Conservation (phyloP, 2,329 filamentous ascomycete species). For the Aureobasidium sp. region DNA sequence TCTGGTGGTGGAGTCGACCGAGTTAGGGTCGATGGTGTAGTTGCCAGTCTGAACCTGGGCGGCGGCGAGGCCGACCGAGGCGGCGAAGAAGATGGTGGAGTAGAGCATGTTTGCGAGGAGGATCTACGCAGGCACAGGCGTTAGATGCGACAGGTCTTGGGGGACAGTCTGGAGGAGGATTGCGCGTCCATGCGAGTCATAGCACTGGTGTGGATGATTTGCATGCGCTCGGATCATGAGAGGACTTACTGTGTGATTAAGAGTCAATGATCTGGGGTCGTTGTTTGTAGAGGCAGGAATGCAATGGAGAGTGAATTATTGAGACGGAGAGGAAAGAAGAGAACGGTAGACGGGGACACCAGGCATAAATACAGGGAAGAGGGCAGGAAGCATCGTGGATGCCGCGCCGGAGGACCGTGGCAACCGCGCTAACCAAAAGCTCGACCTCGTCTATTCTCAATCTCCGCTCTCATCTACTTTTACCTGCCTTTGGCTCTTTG, state of each 20-base stretch:
- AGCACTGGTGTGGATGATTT: not conserved
- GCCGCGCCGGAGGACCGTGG: not conserved
- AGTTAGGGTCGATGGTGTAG: slow-evolving; percentile 33
- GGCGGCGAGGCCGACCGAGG: slow-evolving; percentile 35
- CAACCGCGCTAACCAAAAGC: not conserved
- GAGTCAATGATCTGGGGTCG: slow-evolving; percentile 2
- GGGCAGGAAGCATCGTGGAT: not conserved
- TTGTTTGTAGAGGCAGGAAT: not conserved
- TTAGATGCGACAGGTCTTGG: slow-evolving; percentile 8
- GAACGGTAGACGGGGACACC: not conserved
- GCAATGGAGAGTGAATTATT: not conserved
- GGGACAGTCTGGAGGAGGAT: not conserved
- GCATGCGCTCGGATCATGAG: not conserved
- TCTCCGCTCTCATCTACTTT: slow-evolving; percentile 1
- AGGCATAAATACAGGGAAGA: not conserved
- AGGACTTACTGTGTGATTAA: slow-evolving; percentile 2
- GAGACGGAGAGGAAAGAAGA: not conserved
- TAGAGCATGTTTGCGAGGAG: slow-evolving; percentile 35
- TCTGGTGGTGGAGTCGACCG: slow-evolving; percentile 29
- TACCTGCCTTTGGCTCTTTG: not conserved
- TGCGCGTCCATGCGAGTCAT: slow-evolving; percentile 6
- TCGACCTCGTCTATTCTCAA: slow-evolving; percentile 1
- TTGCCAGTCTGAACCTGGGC: slow-evolving; percentile 30
- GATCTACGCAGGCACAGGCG: slow-evolving; percentile 10
- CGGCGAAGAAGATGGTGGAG: slow-evolving; percentile 37